A percentile compares a stretch with the other conserved stretches of the same genome.
These are phyloP conservation scores for Anisogramma anomala DNA, from an alignment of 2,329 filamentous ascomycete species.

Conservation along the genomic window DNA sequence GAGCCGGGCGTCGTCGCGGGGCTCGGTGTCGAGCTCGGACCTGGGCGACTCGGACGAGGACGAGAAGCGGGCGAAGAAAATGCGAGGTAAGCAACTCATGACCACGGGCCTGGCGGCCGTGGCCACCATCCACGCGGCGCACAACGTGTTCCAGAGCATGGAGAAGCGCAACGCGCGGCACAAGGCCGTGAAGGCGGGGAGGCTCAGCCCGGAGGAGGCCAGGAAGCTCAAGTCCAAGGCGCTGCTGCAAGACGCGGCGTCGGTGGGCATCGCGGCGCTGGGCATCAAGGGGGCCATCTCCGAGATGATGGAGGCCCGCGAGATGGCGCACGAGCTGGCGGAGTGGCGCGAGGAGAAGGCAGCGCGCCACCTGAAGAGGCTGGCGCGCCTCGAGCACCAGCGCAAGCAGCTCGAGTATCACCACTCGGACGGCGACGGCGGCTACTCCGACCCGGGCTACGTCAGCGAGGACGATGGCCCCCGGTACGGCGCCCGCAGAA, in stretches of 20 bases:
- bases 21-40: constrained; percentile 41
- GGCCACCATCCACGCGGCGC: constrained; percentile 48
- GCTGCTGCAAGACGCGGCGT: constrained; percentile 46
- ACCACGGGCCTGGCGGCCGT: constrained; percentile 45
- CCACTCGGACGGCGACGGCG: constrained; percentile 14
- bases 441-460: constrained; percentile 11
- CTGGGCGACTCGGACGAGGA: constrained; percentile 48
- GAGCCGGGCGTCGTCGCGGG: constrained; percentile 25
- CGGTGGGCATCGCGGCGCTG: constrained; percentile 45
- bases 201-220: constrained; percentile 38
- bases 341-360: constrained; percentile 39
- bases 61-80: constrained; percentile 41
- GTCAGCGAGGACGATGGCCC: constrained; percentile 12
- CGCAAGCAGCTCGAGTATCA: constrained; percentile 6
- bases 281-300: constrained; percentile 45
- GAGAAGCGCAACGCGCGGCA: constrained; percentile 42
- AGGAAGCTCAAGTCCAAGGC: constrained; percentile 47
- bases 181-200: constrained; percentile 42
- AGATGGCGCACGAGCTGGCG: constrained; percentile 35
- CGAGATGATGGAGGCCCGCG: constrained; percentile 44
- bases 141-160: constrained; percentile 48
- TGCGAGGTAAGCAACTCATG: constrained; percentile 51
- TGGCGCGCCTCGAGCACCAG: constrained; percentile 23
- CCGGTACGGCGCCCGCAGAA: constrained; percentile 19
- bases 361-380: constrained; percentile 36